Evolutionary conservation across 2,329 filamentous ascomycete species (phyloP), one percentile per base, ranked within the genome.

Genomic region (Xenosphaeropsis pyriputrescens): DNA sequence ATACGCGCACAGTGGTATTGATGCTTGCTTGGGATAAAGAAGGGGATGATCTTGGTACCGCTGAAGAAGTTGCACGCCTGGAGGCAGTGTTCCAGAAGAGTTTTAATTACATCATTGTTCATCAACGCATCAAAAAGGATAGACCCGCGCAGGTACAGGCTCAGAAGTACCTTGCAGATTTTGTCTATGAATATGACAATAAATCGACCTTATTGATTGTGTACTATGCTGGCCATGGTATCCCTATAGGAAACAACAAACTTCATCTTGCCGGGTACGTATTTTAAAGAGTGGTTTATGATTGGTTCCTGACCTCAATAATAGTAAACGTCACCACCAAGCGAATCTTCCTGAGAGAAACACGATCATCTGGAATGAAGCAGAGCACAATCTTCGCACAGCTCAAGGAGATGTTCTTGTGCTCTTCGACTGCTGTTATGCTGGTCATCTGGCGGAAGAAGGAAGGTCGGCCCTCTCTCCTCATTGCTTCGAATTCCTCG

Each of bases 161-260:
- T 5, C 45, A 47, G 7, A 37, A 34, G 3, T 37, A 41, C 26
- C 39, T 54, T 6, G 33, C 43, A 7, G 35, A 39, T 11, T 54
- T 50, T 26, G 47, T 50, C 5, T 11, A 22, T 9, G 35, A 40
- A 3, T 36, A 51, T 30, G 45, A 52, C 31, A 40, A 33, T 8
- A 41, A 40, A 5, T 36, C 41, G 12, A 47, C 45, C 9, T 35
- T 55, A 5, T 36, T 55, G 5, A 48, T 54, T 8, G 47, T 54
- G 1, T 53, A 54, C 30, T 54, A 53, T 39, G 51, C 49, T 13
- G 51, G 51, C 2, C 51, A 54, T 42, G 51, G 50, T 2, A 36
- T 32, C 22, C 47, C 45, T 4, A 41, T 40, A 16, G 26, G 31
- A 5, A 14, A 15, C 29, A 36, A 36, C 9, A 19, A 31, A 18